Conservation (phyloP, 2,329 filamentous ascomycete species). For the Penicillium sp. region DNA sequence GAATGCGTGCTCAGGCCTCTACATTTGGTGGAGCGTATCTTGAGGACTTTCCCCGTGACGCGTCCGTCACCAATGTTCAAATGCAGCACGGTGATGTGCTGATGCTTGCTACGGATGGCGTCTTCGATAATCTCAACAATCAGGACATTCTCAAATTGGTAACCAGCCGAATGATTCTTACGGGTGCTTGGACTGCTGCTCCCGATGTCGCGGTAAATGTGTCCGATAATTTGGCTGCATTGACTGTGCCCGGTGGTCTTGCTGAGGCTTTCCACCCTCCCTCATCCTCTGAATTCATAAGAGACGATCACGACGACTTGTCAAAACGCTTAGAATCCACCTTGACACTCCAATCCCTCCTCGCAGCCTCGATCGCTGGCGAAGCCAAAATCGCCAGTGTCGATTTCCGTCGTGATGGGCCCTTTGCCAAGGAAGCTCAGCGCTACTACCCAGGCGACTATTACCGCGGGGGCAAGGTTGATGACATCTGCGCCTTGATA, state of each 20-base stretch:
- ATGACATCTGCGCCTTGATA: constrained; percentile 89
- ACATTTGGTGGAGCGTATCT: constrained; percentile 81
- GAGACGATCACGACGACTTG: background rate
- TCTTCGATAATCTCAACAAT: constrained; percentile 93
- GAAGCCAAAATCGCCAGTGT: constrained; percentile 83
- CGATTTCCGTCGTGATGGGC: constrained; percentile 78
- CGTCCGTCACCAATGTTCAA: constrained; percentile 71
- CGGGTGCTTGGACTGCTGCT: constrained; percentile 70
- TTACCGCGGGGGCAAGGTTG: constrained; percentile 89
- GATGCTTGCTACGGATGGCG: constrained; percentile 90
- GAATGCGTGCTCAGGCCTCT: constrained; percentile 73
- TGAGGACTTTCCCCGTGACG: constrained; percentile 79
- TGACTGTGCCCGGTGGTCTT: constrained; percentile 51
- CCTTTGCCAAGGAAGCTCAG: constrained; percentile 92
- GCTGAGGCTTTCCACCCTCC: constrained; percentile 26
- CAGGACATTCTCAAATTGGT: constrained; percentile 83
- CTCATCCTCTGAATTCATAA: background rate
- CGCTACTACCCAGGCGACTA: constrained; percentile 80
- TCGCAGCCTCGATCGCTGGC: constrained; percentile 75
- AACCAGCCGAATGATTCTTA: constrained; percentile 69
- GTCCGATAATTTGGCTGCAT: constrained; percentile 56
- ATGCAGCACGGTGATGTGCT: constrained; percentile 89
- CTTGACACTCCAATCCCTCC: constrained; percentile 68
- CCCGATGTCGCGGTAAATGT: constrained; percentile 61
- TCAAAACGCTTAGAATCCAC: constrained; percentile 11